Base-by-base conservation (phyloP, 805 yeast genomes). In the Candida bentonensis region DNA sequence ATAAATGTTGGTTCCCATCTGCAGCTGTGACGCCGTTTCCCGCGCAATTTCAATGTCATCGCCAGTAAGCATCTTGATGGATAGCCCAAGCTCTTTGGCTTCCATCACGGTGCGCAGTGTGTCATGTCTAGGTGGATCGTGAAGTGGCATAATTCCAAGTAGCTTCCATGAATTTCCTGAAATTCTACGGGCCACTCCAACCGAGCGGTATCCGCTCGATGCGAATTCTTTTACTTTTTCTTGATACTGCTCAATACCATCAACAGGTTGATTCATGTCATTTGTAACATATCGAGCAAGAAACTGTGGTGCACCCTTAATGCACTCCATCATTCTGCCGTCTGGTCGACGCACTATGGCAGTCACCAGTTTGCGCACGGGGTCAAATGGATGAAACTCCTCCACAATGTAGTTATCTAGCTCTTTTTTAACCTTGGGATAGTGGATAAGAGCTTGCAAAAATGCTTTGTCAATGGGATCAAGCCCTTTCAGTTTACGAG, bases 81-180 rank as follows among this genome's bases (percentile, higher is more conserved):
- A 80, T 64, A 87, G 77, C 78, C 96, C 96, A 63, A 87, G 78
- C 56, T 71, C 62, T 73, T 82, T 79, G 59, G 96, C 96, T 72
- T 87, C 96, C 68, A 73, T 67, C 65, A 87, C 92, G 65, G 96
- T 87, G 63, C 79, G 78, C 61, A 94, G 95, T 73, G 96, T 87
- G 70, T 87, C 96, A 72, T 87, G 94, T 79, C 96, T 83, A 72
- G 96, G 96, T 63, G 96, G 96, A 72, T 87, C 96, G 88, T 84
- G 82, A 73, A 95, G 86, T 69, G 96, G 96, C 95, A 87, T 86
- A 67, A 87, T 88, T 67, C 96, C 96, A 63, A 87, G 73, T 59
- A 87, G 86, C 73, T 87, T 95, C 95, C 95, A 87, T 79, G 84
- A 94, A 61, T 94, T 94, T 70, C 85, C 95, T 71, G 94, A 95